These are phyloP conservation scores for Alternaria consortialis DNA, from an alignment of 2,329 filamentous ascomycete species.

Conservation along the genomic window DNA sequence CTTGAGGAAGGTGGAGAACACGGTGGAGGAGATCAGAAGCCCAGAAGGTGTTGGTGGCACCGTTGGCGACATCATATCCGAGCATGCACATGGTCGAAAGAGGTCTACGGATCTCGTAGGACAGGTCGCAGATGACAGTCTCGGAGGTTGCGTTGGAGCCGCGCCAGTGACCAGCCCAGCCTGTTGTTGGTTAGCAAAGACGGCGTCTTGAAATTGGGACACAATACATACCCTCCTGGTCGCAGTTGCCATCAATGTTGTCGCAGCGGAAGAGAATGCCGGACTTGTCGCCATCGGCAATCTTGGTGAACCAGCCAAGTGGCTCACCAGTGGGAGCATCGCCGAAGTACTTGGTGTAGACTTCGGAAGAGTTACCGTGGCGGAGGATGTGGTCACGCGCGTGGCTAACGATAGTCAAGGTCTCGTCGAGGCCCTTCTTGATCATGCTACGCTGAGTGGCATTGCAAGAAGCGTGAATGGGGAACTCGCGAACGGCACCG, in stretches of 20 bases:
- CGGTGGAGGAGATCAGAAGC: constrained; percentile 73
- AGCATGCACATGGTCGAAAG: constrained; percentile 68
- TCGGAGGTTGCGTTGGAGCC: constrained; percentile 70
- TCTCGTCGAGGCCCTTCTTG: constrained; percentile 65
- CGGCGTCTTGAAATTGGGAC: no score
- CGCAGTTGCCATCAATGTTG: constrained; percentile 72
- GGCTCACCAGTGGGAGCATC: constrained; percentile 65
- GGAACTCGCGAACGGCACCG: constrained; percentile 54
- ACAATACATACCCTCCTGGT: constrained; percentile 35
- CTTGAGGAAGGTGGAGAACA: constrained; percentile 68
- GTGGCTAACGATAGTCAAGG: constrained; percentile 65
- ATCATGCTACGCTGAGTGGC: constrained; percentile 67
- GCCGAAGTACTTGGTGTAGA: constrained; percentile 74
- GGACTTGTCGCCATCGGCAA: constrained; percentile 66
- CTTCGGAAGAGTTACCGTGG: constrained; percentile 65
- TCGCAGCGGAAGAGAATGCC: constrained; percentile 73
- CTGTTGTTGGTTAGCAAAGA: constrained; percentile 48
- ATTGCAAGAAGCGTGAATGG: constrained; percentile 73
- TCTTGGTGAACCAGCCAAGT: constrained; percentile 69
- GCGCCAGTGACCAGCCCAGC: constrained; percentile 74
- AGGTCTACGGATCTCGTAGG: constrained; percentile 65
- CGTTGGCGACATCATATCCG: constrained; percentile 69
- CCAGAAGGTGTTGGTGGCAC: constrained; percentile 69
- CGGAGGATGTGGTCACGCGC: constrained; percentile 70
- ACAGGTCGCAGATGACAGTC: constrained; percentile 74